Evolutionary conservation across 352 stramenopile species (phyloP).

Genomic region (Phytophthora boehmeriae): DNA sequence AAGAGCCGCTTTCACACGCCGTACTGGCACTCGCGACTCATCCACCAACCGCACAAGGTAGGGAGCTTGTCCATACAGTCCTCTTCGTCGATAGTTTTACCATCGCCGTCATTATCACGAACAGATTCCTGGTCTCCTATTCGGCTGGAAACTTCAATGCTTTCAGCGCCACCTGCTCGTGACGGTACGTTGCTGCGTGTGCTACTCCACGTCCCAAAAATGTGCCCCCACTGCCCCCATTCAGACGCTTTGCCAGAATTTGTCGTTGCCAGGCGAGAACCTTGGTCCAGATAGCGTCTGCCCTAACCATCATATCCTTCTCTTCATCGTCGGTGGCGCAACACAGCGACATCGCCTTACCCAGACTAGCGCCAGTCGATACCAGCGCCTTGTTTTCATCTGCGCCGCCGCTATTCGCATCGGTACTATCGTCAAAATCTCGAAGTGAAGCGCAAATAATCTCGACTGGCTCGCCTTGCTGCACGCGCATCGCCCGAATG

Average conservation of each 20-base stretch:
- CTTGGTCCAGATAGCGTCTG: constrained; percentile 21
- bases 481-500: constrained; percentile 56
- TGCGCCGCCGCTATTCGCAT: constrained; percentile 7
- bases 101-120: background rate
- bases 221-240: constrained; percentile 17
- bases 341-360: constrained; percentile 42
- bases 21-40: constrained; percentile 44
- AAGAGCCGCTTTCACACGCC: constrained; percentile 40
- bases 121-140: background rate
- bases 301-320: constrained; percentile 28
- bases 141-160: background rate
- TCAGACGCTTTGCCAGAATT: constrained; percentile 18
- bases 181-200: constrained; percentile 3
- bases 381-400: constrained; percentile 15
- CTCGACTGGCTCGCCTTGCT: constrained; percentile 60
- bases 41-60: constrained; percentile 24
- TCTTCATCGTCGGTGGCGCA: constrained; percentile 52
- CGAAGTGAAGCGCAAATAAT: constrained; percentile 45
- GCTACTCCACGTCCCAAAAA: constrained; percentile 1
- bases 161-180: background rate
- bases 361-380: constrained; percentile 9
- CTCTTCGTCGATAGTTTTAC: constrained; percentile 22
- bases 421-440: constrained; percentile 53
- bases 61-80: constrained; percentile 35
- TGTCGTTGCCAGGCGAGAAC: constrained; percentile 29